These are phyloP conservation scores for Pavlovales sp. DNA, from an alignment of 208 protist genomes.

Conservation along the genomic window DNA sequence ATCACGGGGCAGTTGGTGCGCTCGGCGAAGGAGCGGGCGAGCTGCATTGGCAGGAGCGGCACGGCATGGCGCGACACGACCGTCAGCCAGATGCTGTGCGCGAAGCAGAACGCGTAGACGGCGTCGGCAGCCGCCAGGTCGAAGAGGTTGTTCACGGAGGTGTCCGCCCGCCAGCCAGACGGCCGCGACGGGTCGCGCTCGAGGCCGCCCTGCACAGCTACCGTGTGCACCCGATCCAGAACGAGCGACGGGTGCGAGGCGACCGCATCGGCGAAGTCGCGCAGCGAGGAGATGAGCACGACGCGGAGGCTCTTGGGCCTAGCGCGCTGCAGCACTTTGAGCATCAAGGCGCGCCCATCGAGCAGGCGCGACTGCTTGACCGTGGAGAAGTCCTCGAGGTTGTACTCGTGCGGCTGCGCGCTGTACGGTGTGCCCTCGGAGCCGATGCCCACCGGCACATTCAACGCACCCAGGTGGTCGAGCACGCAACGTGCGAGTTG, in stretches of 20 bases:
- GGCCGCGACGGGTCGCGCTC: neutral
- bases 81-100: neutral
- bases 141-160: neutral
- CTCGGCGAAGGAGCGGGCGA: neutral
- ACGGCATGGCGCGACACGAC: neutral
- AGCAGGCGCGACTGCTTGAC: neutral
- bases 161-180: neutral
- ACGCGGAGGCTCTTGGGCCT: neutral
- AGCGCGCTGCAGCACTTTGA: neutral
- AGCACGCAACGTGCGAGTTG: neutral
- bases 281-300: neutral
- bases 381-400: neutral
- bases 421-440: neutral
- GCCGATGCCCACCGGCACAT: neutral
- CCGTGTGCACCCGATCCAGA: neutral
- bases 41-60: neutral
- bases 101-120: neutral
- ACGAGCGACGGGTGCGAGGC: neutral
- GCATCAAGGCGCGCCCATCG: neutral
- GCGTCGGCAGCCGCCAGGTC: neutral
- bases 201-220: neutral
- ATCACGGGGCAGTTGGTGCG: neutral
- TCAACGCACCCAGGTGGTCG: neutral
- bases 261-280: neutral
- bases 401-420: neutral